Evolutionary conservation across 2,329 filamentous ascomycete species (phyloP), one percentile per base, ranked within the genome.

Genomic region (Cladorrhinum sp.): DNA sequence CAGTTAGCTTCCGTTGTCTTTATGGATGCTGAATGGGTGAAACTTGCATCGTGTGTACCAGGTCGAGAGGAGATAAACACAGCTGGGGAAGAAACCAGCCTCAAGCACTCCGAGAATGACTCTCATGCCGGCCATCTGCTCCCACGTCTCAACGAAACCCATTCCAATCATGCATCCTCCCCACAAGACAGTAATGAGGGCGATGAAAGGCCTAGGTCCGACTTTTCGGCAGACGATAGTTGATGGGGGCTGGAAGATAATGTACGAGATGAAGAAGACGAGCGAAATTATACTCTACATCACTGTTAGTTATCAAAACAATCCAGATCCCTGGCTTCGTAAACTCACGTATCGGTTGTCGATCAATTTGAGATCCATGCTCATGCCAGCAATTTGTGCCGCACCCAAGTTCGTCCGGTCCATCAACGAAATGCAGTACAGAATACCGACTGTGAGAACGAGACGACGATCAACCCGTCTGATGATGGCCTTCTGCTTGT

Each of bases 361-460:
- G 1, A 76, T 70, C 1, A 86, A 72, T 2, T 69, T 52, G 24
- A 86, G 73, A 53, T 85, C 83, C 1, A 64, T 64, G 16, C 70
- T 68, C 80, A 85, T 83, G 57, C 83, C 90, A 20, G 91, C 90
- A 71, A 94, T 88, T 51, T 84, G 84, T 46, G 89, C 90, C 21
- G 84, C 79, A n/a, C 84, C 84, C 71, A 93, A 75, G 73, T 94
- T 94, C 1, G 88, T 91, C 30, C 91, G 80, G 70, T 95, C 91
- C 85, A 94, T 90, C 62, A 94, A 76, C 65, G 84, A 88, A 67
- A 91, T 80, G 71, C 88, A 91, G 73, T 93, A 93, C 76, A 92
- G 82, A 65, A 81, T 70, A 20, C 87, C 87, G 3, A 86, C 82
- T 1, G 82, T 86, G 2, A 81, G 70, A 46, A 89, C 83, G 2